Base-by-base conservation (phyloP, 2,329 filamentous ascomycete genomes). In the Chrysoporthe deuterocubensis region DNA sequence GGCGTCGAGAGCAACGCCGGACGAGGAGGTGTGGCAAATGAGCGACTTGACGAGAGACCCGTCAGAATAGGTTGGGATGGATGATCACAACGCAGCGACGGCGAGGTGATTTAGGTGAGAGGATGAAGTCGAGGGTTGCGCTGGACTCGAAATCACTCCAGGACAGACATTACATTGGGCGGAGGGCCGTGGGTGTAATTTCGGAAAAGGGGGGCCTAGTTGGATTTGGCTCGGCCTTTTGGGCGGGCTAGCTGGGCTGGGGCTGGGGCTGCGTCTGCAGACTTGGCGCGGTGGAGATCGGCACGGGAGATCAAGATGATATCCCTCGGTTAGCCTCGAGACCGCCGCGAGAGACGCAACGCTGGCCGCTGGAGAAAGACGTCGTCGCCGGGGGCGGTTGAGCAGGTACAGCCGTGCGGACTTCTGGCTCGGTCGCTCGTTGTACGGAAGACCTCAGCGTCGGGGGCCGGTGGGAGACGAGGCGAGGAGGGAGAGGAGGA, bases 41-140 rank as follows among this genome's bases (percentile, higher is more conserved):
- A 83, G 81, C 75, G 82, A 80, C 79, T 80, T 76, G 81, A 82
- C 81, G 80, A 81, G 76, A 79, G 78, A 73, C 66, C 81, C 80
- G 81, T 81, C 80, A 73, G 76, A 75, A 71, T 68, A 70, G 65
- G 67, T 61, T 61, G 62, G 44, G 63, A 14, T 26, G 63, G 63
- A 57, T 42, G 48, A 62, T 64, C 67, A 67, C 65, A 62, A 70
- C 71, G 67, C 70, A 69, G 72, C 64, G 68, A 21, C 57, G 59
- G 46, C 68, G 69, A 69, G 48, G 60, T 59, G 62, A 61, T 67
- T 60, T 67, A 60, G 57, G 56, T 63, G 67, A 66, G 67, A 50
- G 62, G n/a, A 54, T 44, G 59, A 67, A 37, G 62, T 61, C 8
- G 70, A 59, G 52, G 67, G 56, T 59, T n/a, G 56, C 34, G 34